Percentiles rank a stretch among this genome's conserved stretches.
These are phyloP conservation scores for Bidens hawaiensis DNA, from an alignment of 140 eudicot species.

Conservation along the genomic window DNA sequence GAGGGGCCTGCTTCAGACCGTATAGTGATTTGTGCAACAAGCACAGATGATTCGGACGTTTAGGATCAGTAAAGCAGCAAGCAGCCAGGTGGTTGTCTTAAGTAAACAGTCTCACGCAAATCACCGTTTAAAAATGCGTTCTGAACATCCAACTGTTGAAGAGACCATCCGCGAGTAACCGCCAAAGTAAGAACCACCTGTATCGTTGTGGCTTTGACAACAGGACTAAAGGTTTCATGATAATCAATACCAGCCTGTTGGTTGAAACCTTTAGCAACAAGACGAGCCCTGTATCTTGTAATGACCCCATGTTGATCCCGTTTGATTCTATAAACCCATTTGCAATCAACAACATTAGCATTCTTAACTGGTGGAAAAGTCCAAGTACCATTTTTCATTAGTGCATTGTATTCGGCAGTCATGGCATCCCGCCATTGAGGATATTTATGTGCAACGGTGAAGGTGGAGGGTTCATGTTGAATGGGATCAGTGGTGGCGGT, in stretches of 20 bases:
- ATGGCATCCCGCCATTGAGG: neutral
- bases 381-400: neutral
- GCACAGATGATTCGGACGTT: neutral
- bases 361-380: neutral
- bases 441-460: neutral
- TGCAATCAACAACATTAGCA: neutral
- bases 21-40: neutral
- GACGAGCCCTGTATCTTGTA: too few species aligned
- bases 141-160: neutral
- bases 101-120: too few species aligned
- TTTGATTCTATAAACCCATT: too few species aligned
- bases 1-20: neutral
- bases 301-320: neutral
- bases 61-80: too few species aligned
- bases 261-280: too few species aligned
- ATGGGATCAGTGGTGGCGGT: neutral
- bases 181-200: neutral
- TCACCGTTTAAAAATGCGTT: too few species aligned
- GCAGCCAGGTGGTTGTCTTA: too few species aligned
- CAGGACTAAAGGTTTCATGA: neutral
- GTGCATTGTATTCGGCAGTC: neutral
- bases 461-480: neutral
- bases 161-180: neutral
- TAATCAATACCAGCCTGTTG: too few species aligned
- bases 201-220: neutral